Evolutionary conservation across 371 early-diverging fungal species (phyloP), one percentile per base, ranked within the genome.

Genomic region (Batkoa obscura): DNA sequence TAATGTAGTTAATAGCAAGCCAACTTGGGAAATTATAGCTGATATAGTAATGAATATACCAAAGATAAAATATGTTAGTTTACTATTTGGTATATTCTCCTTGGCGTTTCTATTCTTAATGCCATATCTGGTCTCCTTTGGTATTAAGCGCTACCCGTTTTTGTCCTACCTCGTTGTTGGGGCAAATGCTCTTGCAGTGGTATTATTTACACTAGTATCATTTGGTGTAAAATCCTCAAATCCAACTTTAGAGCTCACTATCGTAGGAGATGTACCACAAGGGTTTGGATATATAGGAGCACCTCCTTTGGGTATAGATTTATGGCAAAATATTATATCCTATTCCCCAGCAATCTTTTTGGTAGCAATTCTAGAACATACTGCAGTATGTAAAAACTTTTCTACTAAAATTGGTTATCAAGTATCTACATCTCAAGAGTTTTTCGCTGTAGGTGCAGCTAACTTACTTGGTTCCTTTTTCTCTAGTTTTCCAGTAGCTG

Each of bases 391-490:
- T 47, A 81, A 81, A 60, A 80, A 83, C 43, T 80, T 88, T 57
- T 43, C 43, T 9, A 37, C 43, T 8, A 41, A 33, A 33, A 15
- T 36, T 9, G 37, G 35, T 5, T 54, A 54, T 43, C 32, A 17
- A 3, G 54, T 54, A 3, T 34, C 35, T 5, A 54, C 13, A 13
- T 54, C 54, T 12, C 88, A 88, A 64, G 93, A 92, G 66, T 67
- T 88, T 31, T 73, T 88, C 53, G 86, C 90, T n/a, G 71, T 90
- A 32, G 90, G 90, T 4, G 58, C 84, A 30, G 74, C 82, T 36
- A 92, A 92, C 66, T 64, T 86, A 43, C 64, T 79, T 61, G 81
- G 81, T 8, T 67, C 84, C 23, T 86, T 88, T 72, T 81, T 90
- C 65, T 82, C 84, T 50, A 82, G 78, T 0, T 86, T 78, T 67